These are phyloP conservation scores for Arachnomyces sp. DNA, from an alignment of 2,329 filamentous ascomycete species.

Conservation along the genomic window DNA sequence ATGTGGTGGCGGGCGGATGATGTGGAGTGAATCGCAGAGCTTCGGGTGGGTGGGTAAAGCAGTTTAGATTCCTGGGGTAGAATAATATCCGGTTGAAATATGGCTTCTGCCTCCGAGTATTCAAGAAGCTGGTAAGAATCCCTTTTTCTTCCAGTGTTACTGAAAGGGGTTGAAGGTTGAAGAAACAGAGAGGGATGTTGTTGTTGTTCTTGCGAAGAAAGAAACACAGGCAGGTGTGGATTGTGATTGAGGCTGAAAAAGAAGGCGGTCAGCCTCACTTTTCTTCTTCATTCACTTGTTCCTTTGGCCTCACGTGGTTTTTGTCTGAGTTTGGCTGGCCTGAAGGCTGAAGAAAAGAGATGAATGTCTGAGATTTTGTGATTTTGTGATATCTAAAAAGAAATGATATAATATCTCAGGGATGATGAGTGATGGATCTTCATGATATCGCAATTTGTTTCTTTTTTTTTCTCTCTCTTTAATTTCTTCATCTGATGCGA, in stretches of 20 bases:
- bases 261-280: background rate
- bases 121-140: no score
- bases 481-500: background rate
- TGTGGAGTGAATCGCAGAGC: background rate
- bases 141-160: background rate
- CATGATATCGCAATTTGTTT: no score
- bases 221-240: background rate
- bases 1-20: background rate
- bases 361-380: slow-evolving; percentile 1
- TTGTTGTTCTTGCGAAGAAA: no score
- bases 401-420: background rate
- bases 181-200: no score
- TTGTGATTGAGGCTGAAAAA: slow-evolving; percentile 4
- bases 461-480: no score
- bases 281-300: background rate
- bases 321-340: background rate
- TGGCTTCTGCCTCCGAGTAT: no score
- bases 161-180: no score
- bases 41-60: no score
- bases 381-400: no score
- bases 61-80: no score
- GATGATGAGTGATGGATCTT: background rate
- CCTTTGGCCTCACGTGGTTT: background rate
- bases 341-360: background rate
- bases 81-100: no score